Evolutionary conservation across 306 rosid genomes (phyloP), one percentile per base, ranked within the genome.

Genomic region (Gynostemma pentaphyllum): DNA sequence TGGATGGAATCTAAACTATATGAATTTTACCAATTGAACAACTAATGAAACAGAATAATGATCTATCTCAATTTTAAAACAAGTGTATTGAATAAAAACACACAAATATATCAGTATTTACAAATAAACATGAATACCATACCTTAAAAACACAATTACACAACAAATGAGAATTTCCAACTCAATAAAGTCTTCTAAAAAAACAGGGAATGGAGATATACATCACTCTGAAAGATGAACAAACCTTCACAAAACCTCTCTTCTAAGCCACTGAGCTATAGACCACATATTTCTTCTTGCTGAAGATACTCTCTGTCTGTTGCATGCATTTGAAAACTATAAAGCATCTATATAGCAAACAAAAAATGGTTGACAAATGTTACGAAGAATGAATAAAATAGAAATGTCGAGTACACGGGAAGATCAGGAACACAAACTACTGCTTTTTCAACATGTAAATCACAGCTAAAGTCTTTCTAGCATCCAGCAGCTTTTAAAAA

Each of bases 401-500:
- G 65, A 24, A 41, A 40, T n/a, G 48, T 60, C 47, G 65, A 2
- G 39, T 39, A 60, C 13, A 19, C 18, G 24, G 48, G 12, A 6
- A 19, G 22, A 2, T 57, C n/a, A 21, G 47, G 21, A 36, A 21
- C 3, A 60, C 48, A 14, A 60, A 60, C 65, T 60, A 36, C 3
- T 12, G 32, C 10, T 21, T 36, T 59, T 34, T 60, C 22, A 2
- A 39, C 21, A 22, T 14, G 48, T 60, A 39, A 21, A 23, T 39
- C 23, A 37, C 47, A 39, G 24, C 49, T 61, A 40, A 39, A 37
- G 39, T 26, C 66, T 74, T 61, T 26, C 66, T 74, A 83, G 80
- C 91, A 85, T 72, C 96, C 86, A 37, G 97, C 95, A 45, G 97
- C 96, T 82, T 82, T 85, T 79, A 91, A 79, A 80, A 91, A 91